Evolutionary conservation across 2,329 filamentous ascomycete genomes (phyloP), one percentile per base, ranked within the genome.

Genomic region (Alternaria sp.): DNA sequence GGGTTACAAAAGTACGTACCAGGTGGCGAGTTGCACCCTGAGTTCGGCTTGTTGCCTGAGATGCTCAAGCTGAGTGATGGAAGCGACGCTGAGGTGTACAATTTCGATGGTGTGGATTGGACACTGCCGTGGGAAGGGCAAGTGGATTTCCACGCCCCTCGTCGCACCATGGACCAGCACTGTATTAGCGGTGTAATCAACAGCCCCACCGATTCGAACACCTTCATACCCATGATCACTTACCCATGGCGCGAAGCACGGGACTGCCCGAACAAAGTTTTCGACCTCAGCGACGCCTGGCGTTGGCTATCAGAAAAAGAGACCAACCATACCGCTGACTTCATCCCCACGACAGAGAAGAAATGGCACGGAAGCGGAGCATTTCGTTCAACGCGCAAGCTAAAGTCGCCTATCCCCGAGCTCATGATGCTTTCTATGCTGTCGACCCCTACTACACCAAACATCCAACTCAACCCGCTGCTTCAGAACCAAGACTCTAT

Each of bases 1-100:
- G 67, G 69, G 0, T 24, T 71, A 0, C 53, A 68, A 4, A 51
- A 62, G 7, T 69, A 68, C 26, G 63, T 64, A 2, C 69, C 69
- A 0, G 61, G 66, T 14, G 67, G 69, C 2, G 54, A 61, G 3
- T 8, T 58, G 0, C 66, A 71, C 16, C 69, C 66, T 0, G 69
- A 71, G 16, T 55, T 47, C 6, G 67, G 56, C 0, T 11, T 66
- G n/a, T 7, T 71, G 0, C 67, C 67, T 0, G 47, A 59, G 0
- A 55, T 67, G 36, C 53, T 58, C 0, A 12, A 24, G 0, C 20
- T 69, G 1, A 63, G 63, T 51, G 69, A 71, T 3, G 69, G 67
- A 1, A 67, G 62, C 0, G 62, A 69, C 9, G 16, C 20, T 3
- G 64, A 65, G 0, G n/a, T 67, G 0, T 69, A 60, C 54, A 61